Evolutionary conservation across 306 rosid genomes (phyloP), one percentile per base, ranked within the genome.

Genomic region (Medicago lupulina): DNA sequence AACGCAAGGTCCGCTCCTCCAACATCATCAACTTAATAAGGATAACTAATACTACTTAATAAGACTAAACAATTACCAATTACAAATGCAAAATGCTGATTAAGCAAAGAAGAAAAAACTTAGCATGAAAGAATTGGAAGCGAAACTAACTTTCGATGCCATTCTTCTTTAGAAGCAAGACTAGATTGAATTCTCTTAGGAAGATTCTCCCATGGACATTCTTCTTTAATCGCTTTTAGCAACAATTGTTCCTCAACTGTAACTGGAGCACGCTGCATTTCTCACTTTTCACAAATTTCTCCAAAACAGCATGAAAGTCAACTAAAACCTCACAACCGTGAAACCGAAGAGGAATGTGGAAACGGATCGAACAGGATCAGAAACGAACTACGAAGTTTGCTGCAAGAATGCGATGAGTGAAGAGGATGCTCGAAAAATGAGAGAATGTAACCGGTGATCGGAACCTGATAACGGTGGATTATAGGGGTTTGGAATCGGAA

Each of bases 191-290:
- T 86, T 71, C 98, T 86, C 85, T 90, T 92, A 0, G 98, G 96
- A 67, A 96, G 97, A 65, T 66, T 96, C 72, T 92, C 99, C 99
- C 99, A 96, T 2, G 87, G 85, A 71, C 97, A 92, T 81, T 96
- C 99, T 72, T 96, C 99, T 72, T 83, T 92, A 77, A 96, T 77
- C 34, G 97, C 98, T 78, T 89, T 96, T 14, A 78, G 82, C 74
- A 92, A 39, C 85, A 96, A 74, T 82, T 92, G 98, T 8, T 96
- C 96, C 86, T 92, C 99, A 2, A 96, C 44, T 43, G 96, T 86
- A 39, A 84, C 88, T 0, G 93, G 82, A 82, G 51, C 58, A 74
- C 83, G 96, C 90, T 90, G 98, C 98, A 96, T 96, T 77, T 85
- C 86, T 49, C 54, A 76, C 78, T 58, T 60, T 80, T 12, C 54